These are phyloP conservation scores for Parascedosporium putredinis DNA, from an alignment of 2,329 filamentous ascomycete genomes.

Conservation along the genomic window DNA sequence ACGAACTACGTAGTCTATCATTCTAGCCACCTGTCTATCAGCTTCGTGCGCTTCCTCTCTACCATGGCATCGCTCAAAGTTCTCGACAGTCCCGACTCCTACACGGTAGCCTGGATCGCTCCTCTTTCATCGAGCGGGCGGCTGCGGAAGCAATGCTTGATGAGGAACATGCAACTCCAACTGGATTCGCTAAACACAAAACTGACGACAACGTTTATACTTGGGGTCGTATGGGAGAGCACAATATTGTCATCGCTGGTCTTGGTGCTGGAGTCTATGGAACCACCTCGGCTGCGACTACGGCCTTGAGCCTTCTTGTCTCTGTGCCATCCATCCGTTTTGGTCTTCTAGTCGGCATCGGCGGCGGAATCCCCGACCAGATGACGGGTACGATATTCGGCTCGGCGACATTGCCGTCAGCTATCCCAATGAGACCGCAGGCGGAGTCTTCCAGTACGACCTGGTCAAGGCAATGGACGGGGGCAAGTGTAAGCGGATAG, in stretches of 20 bases:
- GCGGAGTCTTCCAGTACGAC: background rate
- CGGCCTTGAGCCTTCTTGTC: background rate
- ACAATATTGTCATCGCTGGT: constrained; percentile 15
- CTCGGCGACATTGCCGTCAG: background rate
- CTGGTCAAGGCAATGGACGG: background rate
- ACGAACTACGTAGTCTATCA: no score
- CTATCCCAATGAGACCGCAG: background rate
- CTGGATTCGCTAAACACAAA: background rate
- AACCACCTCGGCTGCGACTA: constrained; percentile 5
- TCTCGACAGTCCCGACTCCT: no score
- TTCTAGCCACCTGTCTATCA: no score
- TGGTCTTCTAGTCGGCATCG: background rate
- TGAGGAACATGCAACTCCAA: background rate
- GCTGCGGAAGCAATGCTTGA: background rate
- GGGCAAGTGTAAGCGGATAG: background rate
- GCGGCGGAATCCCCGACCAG: background rate
- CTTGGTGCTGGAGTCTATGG: constrained; percentile 13
- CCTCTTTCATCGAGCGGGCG: background rate
- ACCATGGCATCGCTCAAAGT: no score
- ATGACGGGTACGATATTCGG: background rate
- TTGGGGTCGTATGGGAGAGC: constrained; percentile 12
- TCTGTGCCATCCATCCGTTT: background rate
- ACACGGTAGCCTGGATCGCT: background rate
- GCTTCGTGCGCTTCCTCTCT: no score
- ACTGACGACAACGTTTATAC: constrained; percentile 14